Percentiles rank a stretch among this genome's conserved stretches.
Evolutionary conservation across 257 asterid species (phyloP).

Genomic region (Pogostemon cablin): DNA sequence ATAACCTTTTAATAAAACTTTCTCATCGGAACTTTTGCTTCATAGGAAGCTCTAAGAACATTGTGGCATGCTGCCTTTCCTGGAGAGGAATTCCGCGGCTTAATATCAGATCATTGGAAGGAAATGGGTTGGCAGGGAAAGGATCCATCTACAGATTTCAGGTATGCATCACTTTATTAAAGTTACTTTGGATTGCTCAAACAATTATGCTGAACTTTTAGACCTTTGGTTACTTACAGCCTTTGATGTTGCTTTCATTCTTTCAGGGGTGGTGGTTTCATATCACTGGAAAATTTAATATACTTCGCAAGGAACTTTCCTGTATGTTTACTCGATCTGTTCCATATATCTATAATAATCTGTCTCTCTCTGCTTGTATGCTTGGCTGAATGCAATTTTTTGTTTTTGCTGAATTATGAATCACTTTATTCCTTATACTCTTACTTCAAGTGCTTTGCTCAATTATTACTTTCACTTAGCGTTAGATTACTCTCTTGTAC

Average conservation of each 20-base stretch:
- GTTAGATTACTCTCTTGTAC: background rate
- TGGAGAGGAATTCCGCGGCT: slow-evolving; percentile 71
- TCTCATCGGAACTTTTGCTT: slow-evolving; percentile 17
- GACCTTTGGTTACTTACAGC: slow-evolving; percentile 15
- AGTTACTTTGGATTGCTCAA: slow-evolving; percentile 20
- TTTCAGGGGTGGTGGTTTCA: slow-evolving; percentile 95
- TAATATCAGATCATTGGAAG: slow-evolving; percentile 98
- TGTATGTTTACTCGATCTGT: slow-evolving; percentile 48
- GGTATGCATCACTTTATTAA: slow-evolving; percentile 49
- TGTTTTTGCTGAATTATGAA: background rate
- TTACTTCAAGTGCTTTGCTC: background rate
- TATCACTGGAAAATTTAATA: slow-evolving; percentile 91
- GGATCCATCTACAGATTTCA: slow-evolving; percentile 98
- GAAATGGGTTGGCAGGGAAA: slow-evolving; percentile 99
- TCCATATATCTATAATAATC: slow-evolving; percentile 14
- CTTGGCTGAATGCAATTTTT: slow-evolving; percentile 3
- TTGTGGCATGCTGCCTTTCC: slow-evolving; percentile 95
- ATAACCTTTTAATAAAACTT: slow-evolving; percentile 17
- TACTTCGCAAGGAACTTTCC: slow-evolving; percentile 88
- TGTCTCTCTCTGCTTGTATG: background rate
- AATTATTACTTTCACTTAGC: background rate
- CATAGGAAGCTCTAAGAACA: slow-evolving; percentile 79
- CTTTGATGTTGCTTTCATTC: slow-evolving; percentile 25
- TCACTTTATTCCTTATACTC: background rate
- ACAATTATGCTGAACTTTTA: slow-evolving; percentile 14